Percentiles rank a stretch among this genome's conserved stretches.
phyloP scores from a whole-genome alignment of 805 yeast genomes.

The Saccharomycopsis fodiens region DNA sequence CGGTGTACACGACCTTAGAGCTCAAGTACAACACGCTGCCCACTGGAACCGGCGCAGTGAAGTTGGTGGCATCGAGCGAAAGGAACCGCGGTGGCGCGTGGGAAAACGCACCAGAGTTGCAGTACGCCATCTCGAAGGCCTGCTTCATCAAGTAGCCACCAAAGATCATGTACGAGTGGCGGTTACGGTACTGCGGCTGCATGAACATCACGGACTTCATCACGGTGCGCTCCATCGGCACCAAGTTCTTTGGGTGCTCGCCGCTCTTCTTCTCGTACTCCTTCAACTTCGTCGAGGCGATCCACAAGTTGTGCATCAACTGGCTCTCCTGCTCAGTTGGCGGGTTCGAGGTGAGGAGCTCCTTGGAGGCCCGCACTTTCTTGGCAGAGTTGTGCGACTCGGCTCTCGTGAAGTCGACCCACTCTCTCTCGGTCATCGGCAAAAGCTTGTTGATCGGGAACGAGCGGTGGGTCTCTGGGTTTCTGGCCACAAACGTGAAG shows the following conservation, averaged over 20 bases:
- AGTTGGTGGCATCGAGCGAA: constrained; percentile 83
- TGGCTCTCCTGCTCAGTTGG: constrained; percentile 68
- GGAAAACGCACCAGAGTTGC: constrained; percentile 85
- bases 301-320: constrained; percentile 74
- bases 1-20: constrained; percentile 82
- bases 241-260: constrained; percentile 41
- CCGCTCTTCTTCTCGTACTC: constrained; percentile 21
- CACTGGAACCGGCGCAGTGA: constrained; percentile 92
- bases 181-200: constrained; percentile 95
- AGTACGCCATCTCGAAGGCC: constrained; percentile 88
- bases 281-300: constrained; percentile 36
- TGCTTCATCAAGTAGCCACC: constrained; percentile 93
- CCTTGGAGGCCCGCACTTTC: constrained; percentile 64
- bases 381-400: constrained; percentile 85
- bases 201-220: constrained; percentile 75
- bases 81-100: constrained; percentile 82
- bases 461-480: constrained; percentile 85
- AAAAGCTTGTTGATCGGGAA: constrained; percentile 77
- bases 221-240: constrained; percentile 64
- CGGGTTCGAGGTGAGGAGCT: constrained; percentile 54
- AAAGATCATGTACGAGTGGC: constrained; percentile 90
- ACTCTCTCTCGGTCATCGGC: constrained; percentile 68
- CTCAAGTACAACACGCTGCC: constrained; percentile 81
- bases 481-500: constrained; percentile 92
- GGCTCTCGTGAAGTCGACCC: constrained; percentile 80